Percentiles rank a stretch among this genome's conserved stretches.
These are phyloP conservation scores for Pseudoperonospora humuli DNA, from an alignment of 352 stramenopile species.

Conservation along the genomic window DNA sequence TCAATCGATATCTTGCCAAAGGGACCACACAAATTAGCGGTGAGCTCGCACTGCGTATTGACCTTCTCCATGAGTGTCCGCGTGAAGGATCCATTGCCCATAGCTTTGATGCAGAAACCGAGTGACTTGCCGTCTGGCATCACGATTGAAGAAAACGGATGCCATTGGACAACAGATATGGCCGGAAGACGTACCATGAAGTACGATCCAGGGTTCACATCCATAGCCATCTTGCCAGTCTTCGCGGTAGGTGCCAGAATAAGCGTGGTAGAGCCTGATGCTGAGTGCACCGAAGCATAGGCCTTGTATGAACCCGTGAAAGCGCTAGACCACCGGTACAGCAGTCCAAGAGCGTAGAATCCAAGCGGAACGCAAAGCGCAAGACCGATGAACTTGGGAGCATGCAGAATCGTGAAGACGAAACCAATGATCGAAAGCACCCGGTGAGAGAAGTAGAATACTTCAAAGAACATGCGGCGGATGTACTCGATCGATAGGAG, in stretches of 20 bases:
- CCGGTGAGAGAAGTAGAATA: slow-evolving; percentile 75
- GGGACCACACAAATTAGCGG: slow-evolving; percentile 53
- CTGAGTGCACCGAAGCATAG: slow-evolving; percentile 29
- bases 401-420: slow-evolving; percentile 71
- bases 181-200: slow-evolving; percentile 70
- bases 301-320: slow-evolving; percentile 44
- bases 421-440: slow-evolving; percentile 64
- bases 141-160: slow-evolving; percentile 77
- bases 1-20: slow-evolving; percentile 60
- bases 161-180: slow-evolving; percentile 59
- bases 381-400: slow-evolving; percentile 41
- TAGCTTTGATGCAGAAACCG: slow-evolving; percentile 65
- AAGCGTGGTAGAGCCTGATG: slow-evolving; percentile 43
- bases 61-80: slow-evolving; percentile 39
- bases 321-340: slow-evolving; percentile 44
- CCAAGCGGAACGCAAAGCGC: slow-evolving; percentile 53
- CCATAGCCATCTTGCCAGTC: slow-evolving; percentile 50
- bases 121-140: slow-evolving; percentile 64
- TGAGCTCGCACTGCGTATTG: slow-evolving; percentile 32
- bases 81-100: slow-evolving; percentile 49
- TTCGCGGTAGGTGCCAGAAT: slow-evolving; percentile 43
- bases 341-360: slow-evolving; percentile 48
- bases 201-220: slow-evolving; percentile 58
- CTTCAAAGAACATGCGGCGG: slow-evolving; percentile 57
- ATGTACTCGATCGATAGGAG: slow-evolving; percentile 52